Evolutionary conservation across 495 filamentous ascomycete genomes (phyloP).

Genomic region (Talaromyces trachyspermus): DNA sequence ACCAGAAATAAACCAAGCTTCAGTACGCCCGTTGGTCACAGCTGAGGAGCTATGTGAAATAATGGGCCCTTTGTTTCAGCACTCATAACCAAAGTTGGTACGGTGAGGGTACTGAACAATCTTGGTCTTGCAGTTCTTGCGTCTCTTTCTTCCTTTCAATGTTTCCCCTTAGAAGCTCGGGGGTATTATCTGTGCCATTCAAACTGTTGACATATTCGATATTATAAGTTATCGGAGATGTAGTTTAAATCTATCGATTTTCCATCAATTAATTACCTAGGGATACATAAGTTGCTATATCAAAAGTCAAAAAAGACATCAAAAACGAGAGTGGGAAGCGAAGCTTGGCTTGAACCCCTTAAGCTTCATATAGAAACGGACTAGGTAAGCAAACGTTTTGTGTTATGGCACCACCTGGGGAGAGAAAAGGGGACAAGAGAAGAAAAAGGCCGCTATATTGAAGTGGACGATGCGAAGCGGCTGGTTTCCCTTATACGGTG

Average conservation of each 20-base stretch:
- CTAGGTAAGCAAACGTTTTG: background rate
- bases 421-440: too few relatives aligned
- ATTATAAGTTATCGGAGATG: too few relatives aligned
- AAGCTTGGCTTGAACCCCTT: background rate
- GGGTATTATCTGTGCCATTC: too few relatives aligned
- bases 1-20: background rate
- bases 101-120: background rate
- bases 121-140: too few relatives aligned
- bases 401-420: background rate
- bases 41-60: background rate
- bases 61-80: background rate
- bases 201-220: too few relatives aligned
- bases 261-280: too few relatives aligned
- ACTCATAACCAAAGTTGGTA: background rate
- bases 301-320: background rate
- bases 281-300: background rate
- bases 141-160: too few relatives aligned
- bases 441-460: background rate
- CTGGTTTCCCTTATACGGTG: slow-evolving; percentile 43
- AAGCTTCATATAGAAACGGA: background rate
- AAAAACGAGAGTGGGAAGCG: background rate
- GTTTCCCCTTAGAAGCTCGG: too few relatives aligned
- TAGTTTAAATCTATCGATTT: too few relatives aligned
- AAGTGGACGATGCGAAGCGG: slow-evolving; percentile 36
- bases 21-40: background rate